Conservation (phyloP, 2,329 filamentous ascomycete species). For the Claviceps sp. region DNA sequence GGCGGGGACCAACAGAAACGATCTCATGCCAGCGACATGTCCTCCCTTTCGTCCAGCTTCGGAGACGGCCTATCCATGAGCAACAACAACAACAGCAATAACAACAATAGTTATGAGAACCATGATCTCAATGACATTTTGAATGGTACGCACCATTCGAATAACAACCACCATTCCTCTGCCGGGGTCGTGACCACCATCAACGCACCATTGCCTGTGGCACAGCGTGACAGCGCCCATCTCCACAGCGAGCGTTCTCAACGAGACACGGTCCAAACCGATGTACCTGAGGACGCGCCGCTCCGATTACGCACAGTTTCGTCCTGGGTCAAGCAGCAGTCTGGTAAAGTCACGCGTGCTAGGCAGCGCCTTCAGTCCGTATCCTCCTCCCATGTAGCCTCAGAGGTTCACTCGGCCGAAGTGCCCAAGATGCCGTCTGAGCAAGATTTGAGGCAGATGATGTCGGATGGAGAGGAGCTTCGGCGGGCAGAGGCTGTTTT, state of each 20-base stretch:
- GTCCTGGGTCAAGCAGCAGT: slow-evolving; percentile 55
- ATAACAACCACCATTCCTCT: neutral
- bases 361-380: slow-evolving; percentile 19
- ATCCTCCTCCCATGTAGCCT: neutral
- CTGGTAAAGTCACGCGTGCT: slow-evolving; percentile 36
- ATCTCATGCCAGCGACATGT: slow-evolving; percentile 33
- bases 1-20: slow-evolving; percentile 15
- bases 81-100: neutral
- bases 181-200: slow-evolving; percentile 8
- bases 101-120: neutral
- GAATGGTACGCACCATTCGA: slow-evolving; percentile 14
- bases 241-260: neutral
- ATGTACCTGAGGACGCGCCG: slow-evolving; percentile 38
- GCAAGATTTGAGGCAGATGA: slow-evolving; percentile 36
- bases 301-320: slow-evolving; percentile 43
- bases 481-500: slow-evolving; percentile 21
- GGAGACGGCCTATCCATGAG: slow-evolving; percentile 47
- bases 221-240: slow-evolving; percentile 6
- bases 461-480: slow-evolving; percentile 34
- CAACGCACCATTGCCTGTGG: slow-evolving; percentile 5
- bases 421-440: slow-evolving; percentile 30
- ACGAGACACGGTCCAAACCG: slow-evolving; percentile 39
- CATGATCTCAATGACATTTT: neutral
- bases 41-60: slow-evolving; percentile 51
- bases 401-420: slow-evolving; percentile 19